Evolutionary conservation across 73 alveolate genomes (phyloP).

Genomic region (Uronychia setigera): DNA sequence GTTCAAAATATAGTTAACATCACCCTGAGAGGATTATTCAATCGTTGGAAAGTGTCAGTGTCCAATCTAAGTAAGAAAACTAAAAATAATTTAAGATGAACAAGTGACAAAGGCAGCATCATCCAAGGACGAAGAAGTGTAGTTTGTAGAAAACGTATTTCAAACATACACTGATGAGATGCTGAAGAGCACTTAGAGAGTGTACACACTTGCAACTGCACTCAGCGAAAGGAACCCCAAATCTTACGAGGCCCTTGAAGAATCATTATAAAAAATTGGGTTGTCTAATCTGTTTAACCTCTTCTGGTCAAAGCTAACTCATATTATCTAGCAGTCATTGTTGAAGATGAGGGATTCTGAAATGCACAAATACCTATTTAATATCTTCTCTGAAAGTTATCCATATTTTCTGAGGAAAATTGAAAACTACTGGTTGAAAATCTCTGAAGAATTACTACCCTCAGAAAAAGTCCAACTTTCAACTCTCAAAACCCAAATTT

Average conservation of each 20-base stretch:
- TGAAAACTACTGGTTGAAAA: constrained; percentile 38
- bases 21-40: constrained; percentile 40
- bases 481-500: background rate
- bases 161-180: constrained; percentile 45
- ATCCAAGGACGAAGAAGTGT: constrained; percentile 49
- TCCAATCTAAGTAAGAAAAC: constrained; percentile 23
- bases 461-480: constrained; percentile 20
- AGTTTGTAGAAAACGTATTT: constrained; percentile 31
- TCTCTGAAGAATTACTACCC: constrained; percentile 35
- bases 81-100: constrained; percentile 22
- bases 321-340: constrained; percentile 38
- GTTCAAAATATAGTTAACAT: constrained; percentile 47
- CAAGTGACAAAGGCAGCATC: constrained; percentile 11
- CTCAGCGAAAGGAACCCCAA: constrained; percentile 63
- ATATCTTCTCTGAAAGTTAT: constrained; percentile 42
- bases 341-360: constrained; percentile 38
- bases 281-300: constrained; percentile 48
- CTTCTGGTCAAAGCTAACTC: constrained; percentile 48
- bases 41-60: constrained; percentile 44
- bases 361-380: constrained; percentile 34
- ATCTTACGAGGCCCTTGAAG: constrained; percentile 52
- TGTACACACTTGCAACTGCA: constrained; percentile 41
- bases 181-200: constrained; percentile 38
- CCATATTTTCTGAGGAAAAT: constrained; percentile 35
- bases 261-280: constrained; percentile 52